Base-by-base conservation (phyloP, 306 rosid species). In the Pterocarpus macrocarpus region DNA sequence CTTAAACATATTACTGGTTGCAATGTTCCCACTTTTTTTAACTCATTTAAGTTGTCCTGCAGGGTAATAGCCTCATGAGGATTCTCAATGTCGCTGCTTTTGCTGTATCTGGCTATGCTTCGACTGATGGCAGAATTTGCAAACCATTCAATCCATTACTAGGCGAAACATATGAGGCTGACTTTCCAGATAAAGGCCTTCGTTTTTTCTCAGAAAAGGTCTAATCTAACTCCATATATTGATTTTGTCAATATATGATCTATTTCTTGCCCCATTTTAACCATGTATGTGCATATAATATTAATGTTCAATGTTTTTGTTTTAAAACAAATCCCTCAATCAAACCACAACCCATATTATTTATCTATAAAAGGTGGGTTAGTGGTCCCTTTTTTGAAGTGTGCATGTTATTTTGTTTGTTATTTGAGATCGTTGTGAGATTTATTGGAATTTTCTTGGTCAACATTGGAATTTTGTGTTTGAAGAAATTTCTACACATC, bases 131-230 rank as follows among this genome's bases (percentile, higher is more conserved):
- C 89, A 90, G 98, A 80, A 85, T 89, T 50, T 93, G 98, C 89
- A 96, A 96, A 89, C 99, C 99, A 69, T 96, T 96, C 82, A 96
- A 96, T 87, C 99, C 99, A 22, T 87, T 96, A 81, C 90, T 96
- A 64, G 99, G 99, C 70, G 99, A 96, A 90, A 96, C 99, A 57
- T 96, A 90, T 10, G 99, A 96, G 66, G 99, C 99, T 78, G 85
- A 96, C 62, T 92, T 81, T 84, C 97, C 99, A 61, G 99, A 96
- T 65, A 96, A 90, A 87, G 99, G 99, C 83, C 94, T 94, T 69
- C 92, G 88, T 3, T 96, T 96, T 84, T 88, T 93, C 87, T 92
- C 99, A 14, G 99, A 96, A 88, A 96, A 96, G 99, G 99, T 96
- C 71, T 61, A 8, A 17, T 56, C 67, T 56, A 33, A 55, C 67